phyloP scores from a whole-genome alignment of 345 rosid genomes.

The Psidium guajava region DNA sequence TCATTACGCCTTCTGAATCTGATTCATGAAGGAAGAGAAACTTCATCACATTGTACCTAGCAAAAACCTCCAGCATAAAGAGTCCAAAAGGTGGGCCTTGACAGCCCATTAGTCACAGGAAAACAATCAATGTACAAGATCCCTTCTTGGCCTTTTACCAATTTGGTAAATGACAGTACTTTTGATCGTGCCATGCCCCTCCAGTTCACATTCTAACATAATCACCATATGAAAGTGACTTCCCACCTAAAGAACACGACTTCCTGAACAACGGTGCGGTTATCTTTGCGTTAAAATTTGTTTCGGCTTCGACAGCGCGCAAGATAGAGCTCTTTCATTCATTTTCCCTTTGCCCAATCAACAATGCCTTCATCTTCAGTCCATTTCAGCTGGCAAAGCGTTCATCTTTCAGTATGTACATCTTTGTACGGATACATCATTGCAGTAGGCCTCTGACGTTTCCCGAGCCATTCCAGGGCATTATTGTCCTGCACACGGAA shows the following conservation, averaged over 20 bases:
- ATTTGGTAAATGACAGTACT: neutral
- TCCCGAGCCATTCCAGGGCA: neutral
- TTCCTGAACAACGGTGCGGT: neutral
- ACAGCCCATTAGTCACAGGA: neutral
- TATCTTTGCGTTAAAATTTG: neutral
- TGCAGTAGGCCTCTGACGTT: neutral
- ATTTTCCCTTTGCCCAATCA: neutral
- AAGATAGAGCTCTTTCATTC: neutral
- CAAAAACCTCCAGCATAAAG: neutral
- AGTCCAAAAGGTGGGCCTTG: neutral
- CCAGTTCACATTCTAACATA: neutral
- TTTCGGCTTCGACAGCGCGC: neutral
- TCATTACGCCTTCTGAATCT: neutral
- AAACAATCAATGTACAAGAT: neutral
- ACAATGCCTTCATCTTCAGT: neutral
- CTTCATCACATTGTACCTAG: neutral
- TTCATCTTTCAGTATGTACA: neutral
- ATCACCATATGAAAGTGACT: neutral
- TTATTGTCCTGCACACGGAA: neutral
- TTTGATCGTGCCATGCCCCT: neutral
- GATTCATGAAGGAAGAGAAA: neutral
- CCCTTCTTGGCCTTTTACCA: neutral
- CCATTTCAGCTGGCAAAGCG: neutral
- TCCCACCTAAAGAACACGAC: neutral
- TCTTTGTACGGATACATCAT: neutral